Base-by-base conservation (phyloP, 2,329 filamentous ascomycete genomes). In the Fusarium sp. region DNA sequence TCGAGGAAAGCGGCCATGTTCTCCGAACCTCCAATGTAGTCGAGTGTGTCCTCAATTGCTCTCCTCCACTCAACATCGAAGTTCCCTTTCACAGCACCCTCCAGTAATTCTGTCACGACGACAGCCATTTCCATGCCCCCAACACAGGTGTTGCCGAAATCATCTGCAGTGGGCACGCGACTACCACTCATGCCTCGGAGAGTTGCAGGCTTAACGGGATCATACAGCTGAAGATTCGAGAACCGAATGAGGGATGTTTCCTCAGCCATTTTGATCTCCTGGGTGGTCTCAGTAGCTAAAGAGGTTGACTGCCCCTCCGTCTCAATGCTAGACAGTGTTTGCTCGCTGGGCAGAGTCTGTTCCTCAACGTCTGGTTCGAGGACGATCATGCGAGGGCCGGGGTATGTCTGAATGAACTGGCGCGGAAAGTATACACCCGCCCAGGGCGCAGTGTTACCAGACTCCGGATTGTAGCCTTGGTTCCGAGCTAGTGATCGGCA, bases 111-210 rank as follows among this genome's bases (percentile, higher is more conserved):
- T 20, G 55, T 60, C 6, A 60, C 59, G 6, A 70, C 66, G n/a
- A 70, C 60, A n/a, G 60, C 66, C 60, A 70, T 70, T 31, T 70
- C 68, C 66, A 70, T 66, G 14, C 54, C 54, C 15, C 68, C 60
- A 24, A 70, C 60, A 24, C 66, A 70, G 33, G 55, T 60, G 12
- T 26, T 70, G 24, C 38, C 66, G 24, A 70, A 70, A n/a, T 66
- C 42, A 20, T 47, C 35, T 39, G 42, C n/a, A 31, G 10, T 41
- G 20, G 52, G 45, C 28, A 44, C 36, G 18, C 63, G 56, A 31
- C 47, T 72, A 31, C 68, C 62, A 26, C 51, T 72, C 68, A 63
- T 68, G 13, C 63, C 63, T 44, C 52, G 45, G 18, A 63, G 63
- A 45, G 56, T 68, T 28, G 28, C 36, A 52, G 56, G 68, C 15